These are phyloP conservation scores for Solanum tarijense DNA, from an alignment of 257 asterid species.

Conservation along the genomic window DNA sequence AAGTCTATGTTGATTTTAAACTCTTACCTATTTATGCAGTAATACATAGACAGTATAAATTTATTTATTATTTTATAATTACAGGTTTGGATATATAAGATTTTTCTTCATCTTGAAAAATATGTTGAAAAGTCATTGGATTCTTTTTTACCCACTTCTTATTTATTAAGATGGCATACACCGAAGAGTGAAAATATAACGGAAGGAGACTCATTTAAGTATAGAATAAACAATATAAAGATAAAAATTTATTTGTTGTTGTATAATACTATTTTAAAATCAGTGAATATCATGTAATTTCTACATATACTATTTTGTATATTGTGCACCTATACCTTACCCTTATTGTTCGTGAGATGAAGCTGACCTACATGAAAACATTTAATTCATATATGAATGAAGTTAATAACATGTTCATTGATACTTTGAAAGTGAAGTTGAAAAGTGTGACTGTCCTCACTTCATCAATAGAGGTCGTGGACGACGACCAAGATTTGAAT, in stretches of 20 bases:
- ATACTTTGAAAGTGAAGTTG: background rate
- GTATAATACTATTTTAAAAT: too few species aligned
- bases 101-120: too few species aligned
- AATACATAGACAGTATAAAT: background rate
- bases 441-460: background rate
- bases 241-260: too few species aligned
- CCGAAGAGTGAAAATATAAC: too few species aligned
- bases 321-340: background rate
- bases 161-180: too few species aligned
- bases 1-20: background rate
- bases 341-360: background rate
- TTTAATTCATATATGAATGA: background rate
- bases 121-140: too few species aligned
- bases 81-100: background rate
- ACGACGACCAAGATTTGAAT: background rate
- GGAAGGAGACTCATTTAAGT: too few species aligned
- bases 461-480: background rate
- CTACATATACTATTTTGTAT: too few species aligned
- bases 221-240: too few species aligned
- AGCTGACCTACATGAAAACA: background rate
- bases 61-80: too few species aligned
- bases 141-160: too few species aligned
- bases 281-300: background rate
- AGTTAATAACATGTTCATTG: background rate
- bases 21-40: background rate